Percentiles rank a stretch among this genome's conserved stretches.
Evolutionary conservation across 2,329 filamentous ascomycete species (phyloP).

Genomic region (Clathrospora elynae): DNA sequence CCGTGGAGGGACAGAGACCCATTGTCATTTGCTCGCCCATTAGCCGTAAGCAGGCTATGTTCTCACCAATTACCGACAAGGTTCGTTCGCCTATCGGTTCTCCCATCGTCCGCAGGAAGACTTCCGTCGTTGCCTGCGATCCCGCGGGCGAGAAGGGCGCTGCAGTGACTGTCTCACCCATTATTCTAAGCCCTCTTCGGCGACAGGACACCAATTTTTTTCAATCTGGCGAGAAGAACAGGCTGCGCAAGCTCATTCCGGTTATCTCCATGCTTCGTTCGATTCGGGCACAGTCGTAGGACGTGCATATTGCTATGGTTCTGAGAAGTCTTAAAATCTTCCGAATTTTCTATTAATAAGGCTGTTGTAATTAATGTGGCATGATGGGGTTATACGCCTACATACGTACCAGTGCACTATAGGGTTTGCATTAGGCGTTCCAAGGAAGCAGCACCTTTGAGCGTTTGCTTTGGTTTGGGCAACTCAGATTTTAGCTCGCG

Average conservation of each 20-base stretch:
- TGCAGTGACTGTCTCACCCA: slow-evolving; percentile 12
- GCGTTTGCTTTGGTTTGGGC: slow-evolving; percentile 10
- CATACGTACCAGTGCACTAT: too few relatives aligned
- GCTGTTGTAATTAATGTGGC: slow-evolving; percentile 4
- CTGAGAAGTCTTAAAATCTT: background rate
- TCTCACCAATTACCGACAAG: slow-evolving; percentile 26
- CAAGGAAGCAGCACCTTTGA: background rate
- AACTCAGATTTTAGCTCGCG: slow-evolving; percentile 11
- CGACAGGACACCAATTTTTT: slow-evolving; percentile 30
- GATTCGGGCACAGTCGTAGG: slow-evolving; percentile 10
- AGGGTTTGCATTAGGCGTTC: too few relatives aligned
- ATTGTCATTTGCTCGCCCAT: slow-evolving; percentile 31
- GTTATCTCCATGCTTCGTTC: slow-evolving; percentile 18
- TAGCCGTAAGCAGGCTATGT: slow-evolving; percentile 22
- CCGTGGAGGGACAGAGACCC: slow-evolving; percentile 20
- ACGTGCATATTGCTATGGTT: background rate
- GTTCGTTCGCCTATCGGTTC: slow-evolving; percentile 29
- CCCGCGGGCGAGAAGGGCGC: slow-evolving; percentile 19
- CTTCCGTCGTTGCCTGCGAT: slow-evolving; percentile 26
- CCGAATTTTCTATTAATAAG: background rate
- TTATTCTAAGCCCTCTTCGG: slow-evolving; percentile 15
- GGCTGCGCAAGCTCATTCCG: slow-evolving; percentile 19
- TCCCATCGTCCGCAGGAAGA: slow-evolving; percentile 29
- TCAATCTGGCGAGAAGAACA: slow-evolving; percentile 25
- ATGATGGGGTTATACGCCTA: slow-evolving; percentile 3